Conservation (phyloP, 805 yeast species). For the Pichia insulana region DNA sequence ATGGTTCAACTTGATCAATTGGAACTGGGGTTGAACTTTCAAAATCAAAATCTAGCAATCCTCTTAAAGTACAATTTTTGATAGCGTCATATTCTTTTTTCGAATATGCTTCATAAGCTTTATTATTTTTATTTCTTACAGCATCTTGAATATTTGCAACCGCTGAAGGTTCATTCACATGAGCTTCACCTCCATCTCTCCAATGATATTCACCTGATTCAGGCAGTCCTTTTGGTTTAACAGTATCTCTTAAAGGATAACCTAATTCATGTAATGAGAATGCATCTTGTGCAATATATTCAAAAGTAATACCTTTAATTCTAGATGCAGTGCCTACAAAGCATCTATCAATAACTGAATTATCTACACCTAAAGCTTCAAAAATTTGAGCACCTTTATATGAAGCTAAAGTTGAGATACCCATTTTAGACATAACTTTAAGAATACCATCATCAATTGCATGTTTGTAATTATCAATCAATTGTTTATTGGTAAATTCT, state of each 20-base stretch:
- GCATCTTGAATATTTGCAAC: constrained; percentile 95
- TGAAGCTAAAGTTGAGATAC: constrained; percentile 96
- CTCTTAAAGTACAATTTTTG: constrained; percentile 87
- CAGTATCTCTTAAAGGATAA: constrained; percentile 66
- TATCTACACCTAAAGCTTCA: constrained; percentile 93
- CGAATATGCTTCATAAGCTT: constrained; percentile 83
- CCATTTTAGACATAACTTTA: constrained; percentile 99
- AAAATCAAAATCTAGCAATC: constrained; percentile 84
- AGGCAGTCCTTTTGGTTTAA: constrained; percentile 68
- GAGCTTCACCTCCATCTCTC: constrained; percentile 98
- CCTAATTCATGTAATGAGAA: constrained; percentile 90
- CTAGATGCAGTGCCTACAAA: constrained; percentile 97
- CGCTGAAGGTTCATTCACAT: constrained; percentile 89
- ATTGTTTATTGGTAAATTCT: constrained; percentile 44
- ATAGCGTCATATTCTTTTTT: constrained; percentile 88
- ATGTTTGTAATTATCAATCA: constrained; percentile 70
- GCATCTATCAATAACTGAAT: constrained; percentile 90
- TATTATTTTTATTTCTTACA: constrained; percentile 93
- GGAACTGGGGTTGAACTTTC: constrained; percentile 70
- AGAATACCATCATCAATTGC: constrained; percentile 86
- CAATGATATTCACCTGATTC: constrained; percentile 97
- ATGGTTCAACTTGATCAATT: constrained; percentile 96
- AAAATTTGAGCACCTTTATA: constrained; percentile 98
- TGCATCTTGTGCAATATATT: constrained; percentile 94
- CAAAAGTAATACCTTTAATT: constrained; percentile 92